These are phyloP conservation scores for Aeschynomene evenia DNA, from an alignment of 306 rosid species.

Conservation along the genomic window DNA sequence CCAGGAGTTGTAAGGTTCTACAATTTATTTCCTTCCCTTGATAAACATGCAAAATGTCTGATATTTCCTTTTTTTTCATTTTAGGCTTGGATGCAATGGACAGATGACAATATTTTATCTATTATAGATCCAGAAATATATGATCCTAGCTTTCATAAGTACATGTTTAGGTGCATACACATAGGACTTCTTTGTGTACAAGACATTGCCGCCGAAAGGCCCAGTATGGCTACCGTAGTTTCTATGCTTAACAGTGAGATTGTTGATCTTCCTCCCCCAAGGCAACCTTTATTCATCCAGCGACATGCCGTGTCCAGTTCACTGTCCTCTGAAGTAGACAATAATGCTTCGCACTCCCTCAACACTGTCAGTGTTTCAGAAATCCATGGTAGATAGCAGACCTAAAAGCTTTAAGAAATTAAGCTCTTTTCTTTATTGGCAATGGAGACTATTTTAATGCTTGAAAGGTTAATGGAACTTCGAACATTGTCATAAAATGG, in stretches of 20 bases:
- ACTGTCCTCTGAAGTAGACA: neutral
- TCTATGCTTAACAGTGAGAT: conserved; percentile 26
- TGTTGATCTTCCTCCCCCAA: neutral
- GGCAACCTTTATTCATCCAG: conserved; percentile 13
- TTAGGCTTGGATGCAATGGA: conserved; percentile 8
- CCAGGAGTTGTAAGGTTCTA: conserved; percentile 32
- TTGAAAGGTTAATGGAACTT: no score
- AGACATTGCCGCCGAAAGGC: conserved; percentile 9
- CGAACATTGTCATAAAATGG: no score
- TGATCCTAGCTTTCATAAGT: neutral
- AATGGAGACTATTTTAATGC: no score
- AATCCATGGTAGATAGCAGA: neutral
- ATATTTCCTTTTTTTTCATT: neutral
- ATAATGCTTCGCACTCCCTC: neutral
- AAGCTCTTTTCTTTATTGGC: no score
- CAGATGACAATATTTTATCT: neutral
- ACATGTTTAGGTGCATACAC: conserved; percentile 9
- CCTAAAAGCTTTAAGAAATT: no score
- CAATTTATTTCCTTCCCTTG: neutral
- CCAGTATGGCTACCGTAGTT: conserved; percentile 19
- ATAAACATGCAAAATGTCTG: no score
- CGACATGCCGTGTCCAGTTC: neutral
- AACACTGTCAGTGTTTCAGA: neutral
- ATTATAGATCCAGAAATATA: neutral
- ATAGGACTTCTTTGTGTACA: conserved; percentile 28